Evolutionary conservation across 768 basidiomycete species (phyloP).

Genomic region (Solioccasus polychromus): DNA sequence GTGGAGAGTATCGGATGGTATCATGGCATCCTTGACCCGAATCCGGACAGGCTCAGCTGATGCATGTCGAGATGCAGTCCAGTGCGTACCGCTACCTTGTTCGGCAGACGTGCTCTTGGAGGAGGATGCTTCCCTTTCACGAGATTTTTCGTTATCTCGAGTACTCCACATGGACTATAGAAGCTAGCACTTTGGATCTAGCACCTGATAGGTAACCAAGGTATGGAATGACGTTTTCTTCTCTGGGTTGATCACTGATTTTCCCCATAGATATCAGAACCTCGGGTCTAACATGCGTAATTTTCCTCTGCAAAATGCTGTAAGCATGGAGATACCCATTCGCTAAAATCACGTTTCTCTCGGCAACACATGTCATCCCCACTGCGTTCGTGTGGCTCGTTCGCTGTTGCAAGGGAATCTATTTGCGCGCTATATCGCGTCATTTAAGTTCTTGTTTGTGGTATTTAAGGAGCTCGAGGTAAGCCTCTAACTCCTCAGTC

Average conservation of each 20-base stretch:
- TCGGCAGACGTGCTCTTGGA: background rate
- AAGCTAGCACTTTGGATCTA: background rate
- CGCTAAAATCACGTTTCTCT: background rate
- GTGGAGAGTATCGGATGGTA: too few species aligned
- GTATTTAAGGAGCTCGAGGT: conserved; percentile 1
- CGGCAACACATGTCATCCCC: background rate
- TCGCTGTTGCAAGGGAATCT: background rate
- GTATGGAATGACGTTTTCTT: conserved; percentile 5
- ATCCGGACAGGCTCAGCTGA: too few species aligned
- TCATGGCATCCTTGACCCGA: too few species aligned
- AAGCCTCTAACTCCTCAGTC: background rate
- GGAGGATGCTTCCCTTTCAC: background rate
- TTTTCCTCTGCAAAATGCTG: too few species aligned
- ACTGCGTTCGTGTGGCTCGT: background rate
- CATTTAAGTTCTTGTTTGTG: too few species aligned
- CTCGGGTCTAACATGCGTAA: too few species aligned
- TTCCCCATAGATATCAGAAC: too few species aligned
- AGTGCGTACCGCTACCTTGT: background rate
- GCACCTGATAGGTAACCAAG: background rate
- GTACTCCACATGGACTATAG: background rate
- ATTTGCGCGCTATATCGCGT: background rate
- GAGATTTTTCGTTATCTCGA: background rate
- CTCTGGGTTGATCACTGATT: background rate
- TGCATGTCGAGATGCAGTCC: too few species aligned
- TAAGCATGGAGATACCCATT: background rate